phyloP scores from a whole-genome alignment of 306 rosid genomes.

The Cucurbita ficifolia region DNA sequence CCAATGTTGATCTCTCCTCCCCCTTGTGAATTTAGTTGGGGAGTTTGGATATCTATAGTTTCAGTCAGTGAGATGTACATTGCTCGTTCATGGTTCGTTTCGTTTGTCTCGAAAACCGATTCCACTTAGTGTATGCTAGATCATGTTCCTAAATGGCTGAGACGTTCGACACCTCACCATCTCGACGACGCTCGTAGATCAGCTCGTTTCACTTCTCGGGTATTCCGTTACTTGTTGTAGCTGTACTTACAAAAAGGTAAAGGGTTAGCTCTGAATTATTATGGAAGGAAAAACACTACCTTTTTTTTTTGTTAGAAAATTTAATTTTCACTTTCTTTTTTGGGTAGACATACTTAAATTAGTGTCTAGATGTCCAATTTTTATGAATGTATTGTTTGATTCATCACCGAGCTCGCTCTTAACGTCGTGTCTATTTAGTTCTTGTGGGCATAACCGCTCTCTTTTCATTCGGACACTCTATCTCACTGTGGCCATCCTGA shows the following conservation, averaged over 20 bases:
- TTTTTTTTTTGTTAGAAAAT: background rate
- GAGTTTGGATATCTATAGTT: slow-evolving; percentile 20
- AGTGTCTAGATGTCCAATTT: background rate
- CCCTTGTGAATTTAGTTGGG: slow-evolving; percentile 45
- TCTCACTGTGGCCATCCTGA: too few species aligned
- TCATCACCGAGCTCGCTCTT: background rate
- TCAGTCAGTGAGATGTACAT: slow-evolving; percentile 46
- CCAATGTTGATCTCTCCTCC: background rate
- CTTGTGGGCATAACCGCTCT: background rate
- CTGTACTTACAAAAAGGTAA: slow-evolving; percentile 1
- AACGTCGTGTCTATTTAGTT: background rate
- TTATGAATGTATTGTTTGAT: slow-evolving; percentile 3
- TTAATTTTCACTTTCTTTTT: background rate
- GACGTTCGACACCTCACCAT: background rate
- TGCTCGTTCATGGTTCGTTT: slow-evolving; percentile 24
- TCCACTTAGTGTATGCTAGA: background rate
- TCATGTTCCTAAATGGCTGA: background rate
- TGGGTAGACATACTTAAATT: background rate
- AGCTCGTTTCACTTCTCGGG: background rate
- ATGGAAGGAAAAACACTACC: background rate
- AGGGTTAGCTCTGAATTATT: slow-evolving; percentile 6
- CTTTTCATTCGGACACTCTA: background rate
- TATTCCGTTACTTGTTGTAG: background rate
- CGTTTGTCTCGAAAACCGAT: background rate
- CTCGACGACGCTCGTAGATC: background rate